A percentile compares a stretch with the other conserved stretches of the same genome.
phyloP scores from a whole-genome alignment of 176 grass and related monocot genomes.

The Hyparrhenia diplandra region DNA sequence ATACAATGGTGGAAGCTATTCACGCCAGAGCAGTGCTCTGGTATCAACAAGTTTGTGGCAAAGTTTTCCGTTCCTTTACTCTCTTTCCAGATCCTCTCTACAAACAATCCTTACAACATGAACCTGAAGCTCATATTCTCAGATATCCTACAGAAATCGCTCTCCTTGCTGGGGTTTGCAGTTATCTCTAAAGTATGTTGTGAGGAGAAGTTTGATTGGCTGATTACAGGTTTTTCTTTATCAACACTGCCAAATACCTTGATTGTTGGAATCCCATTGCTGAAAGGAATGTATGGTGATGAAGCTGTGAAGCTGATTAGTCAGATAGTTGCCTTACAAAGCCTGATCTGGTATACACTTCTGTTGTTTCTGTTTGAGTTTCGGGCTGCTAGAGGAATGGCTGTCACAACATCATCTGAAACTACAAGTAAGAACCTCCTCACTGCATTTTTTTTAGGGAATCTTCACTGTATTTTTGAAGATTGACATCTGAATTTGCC shows the following conservation, averaged over 20 bases:
- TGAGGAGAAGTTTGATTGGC: constrained; percentile 59
- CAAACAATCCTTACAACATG: constrained; percentile 84
- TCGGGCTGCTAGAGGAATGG: constrained; percentile 43
- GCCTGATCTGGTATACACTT: constrained; percentile 80
- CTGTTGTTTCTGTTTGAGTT: constrained; percentile 75
- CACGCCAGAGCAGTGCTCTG: constrained; percentile 77
- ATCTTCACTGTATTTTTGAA: constrained; percentile 15
- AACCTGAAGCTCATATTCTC: constrained; percentile 73
- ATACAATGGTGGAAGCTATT: constrained; percentile 93
- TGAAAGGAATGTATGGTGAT: constrained; percentile 91
- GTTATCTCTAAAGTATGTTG: constrained; percentile 45
- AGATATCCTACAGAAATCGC: constrained; percentile 66
- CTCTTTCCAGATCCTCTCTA: constrained; percentile 89
- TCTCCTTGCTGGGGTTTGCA: constrained; percentile 53
- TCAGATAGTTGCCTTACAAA: constrained; percentile 95
- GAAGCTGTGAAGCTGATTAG: constrained; percentile 68
- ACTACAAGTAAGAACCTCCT: constrained; percentile 49
- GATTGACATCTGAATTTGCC: constrained; percentile 15
- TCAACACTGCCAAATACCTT: constrained; percentile 89
- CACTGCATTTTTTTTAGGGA: too few relatives aligned
- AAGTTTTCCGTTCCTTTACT: constrained; percentile 90
- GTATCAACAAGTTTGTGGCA: constrained; percentile 89
- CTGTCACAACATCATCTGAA: constrained; percentile 41
- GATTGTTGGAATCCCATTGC: constrained; percentile 85
- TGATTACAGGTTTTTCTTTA: constrained; percentile 82